These are phyloP conservation scores for Coleophoma eucalyptorum DNA, from an alignment of 2,329 filamentous ascomycete species.

Conservation along the genomic window DNA sequence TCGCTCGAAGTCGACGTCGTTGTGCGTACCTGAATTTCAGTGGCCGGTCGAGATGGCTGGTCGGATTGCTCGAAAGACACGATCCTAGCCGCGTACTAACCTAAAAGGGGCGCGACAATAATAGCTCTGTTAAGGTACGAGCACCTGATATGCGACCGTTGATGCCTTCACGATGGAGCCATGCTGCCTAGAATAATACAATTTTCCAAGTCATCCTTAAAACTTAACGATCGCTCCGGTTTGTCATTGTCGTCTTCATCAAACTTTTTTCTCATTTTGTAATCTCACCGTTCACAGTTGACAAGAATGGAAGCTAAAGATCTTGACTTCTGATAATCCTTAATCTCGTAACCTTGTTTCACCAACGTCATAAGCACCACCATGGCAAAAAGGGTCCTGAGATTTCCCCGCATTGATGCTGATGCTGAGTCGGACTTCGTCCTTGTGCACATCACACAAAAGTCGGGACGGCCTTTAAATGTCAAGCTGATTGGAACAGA, in stretches of 20 bases:
- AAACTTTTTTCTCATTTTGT: too few relatives aligned
- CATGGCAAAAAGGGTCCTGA: slow-evolving; percentile 39
- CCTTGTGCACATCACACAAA: slow-evolving; percentile 53
- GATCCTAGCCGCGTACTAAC: neutral
- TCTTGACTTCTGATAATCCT: neutral
- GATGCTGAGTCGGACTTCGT: slow-evolving; percentile 50
- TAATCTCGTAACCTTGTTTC: slow-evolving; percentile 1
- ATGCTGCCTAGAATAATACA: too few relatives aligned
- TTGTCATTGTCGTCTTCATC: too few relatives aligned
- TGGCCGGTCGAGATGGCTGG: neutral
- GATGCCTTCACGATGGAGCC: too few relatives aligned
- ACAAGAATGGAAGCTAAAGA: too few relatives aligned
- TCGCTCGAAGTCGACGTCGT: too few relatives aligned
- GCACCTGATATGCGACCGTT: too few relatives aligned
- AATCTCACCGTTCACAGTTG: too few relatives aligned
- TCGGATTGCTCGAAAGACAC: neutral
- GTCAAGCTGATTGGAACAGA: slow-evolving; percentile 67
- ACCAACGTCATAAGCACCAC: slow-evolving; percentile 8
- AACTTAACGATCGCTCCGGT: too few relatives aligned
- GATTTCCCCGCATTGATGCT: slow-evolving; percentile 54
- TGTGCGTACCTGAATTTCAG: neutral
- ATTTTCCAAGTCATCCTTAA: too few relatives aligned
- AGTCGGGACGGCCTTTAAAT: slow-evolving; percentile 49
- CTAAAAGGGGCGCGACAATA: too few relatives aligned
- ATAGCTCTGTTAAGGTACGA: too few relatives aligned